Conservation (phyloP, 441 rosid genomes). For the Sinapis alba region DNA sequence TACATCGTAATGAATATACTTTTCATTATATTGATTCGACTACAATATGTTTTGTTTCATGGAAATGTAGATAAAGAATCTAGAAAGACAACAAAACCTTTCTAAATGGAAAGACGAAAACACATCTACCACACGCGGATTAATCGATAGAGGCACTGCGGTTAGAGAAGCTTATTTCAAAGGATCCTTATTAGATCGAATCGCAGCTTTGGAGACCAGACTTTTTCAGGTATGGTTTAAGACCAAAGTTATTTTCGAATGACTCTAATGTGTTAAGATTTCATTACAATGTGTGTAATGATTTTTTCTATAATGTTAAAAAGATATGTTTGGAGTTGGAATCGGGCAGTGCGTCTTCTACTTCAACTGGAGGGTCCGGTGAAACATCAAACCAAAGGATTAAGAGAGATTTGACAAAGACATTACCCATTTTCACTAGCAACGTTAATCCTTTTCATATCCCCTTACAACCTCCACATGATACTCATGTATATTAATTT, state of each 20-base stretch:
- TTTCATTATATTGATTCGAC: neutral
- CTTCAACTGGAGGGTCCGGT: slow-evolving; percentile 49
- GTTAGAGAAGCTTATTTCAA: slow-evolving; percentile 60
- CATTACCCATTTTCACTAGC: slow-evolving; percentile 43
- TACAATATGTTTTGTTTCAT: neutral
- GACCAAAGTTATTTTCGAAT: neutral
- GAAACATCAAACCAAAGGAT: slow-evolving; percentile 51
- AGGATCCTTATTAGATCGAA: slow-evolving; percentile 65
- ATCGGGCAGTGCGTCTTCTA: slow-evolving; percentile 49
- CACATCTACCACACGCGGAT: slow-evolving; percentile 25
- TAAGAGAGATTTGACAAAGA: slow-evolving; percentile 40
- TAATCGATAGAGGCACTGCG: slow-evolving; percentile 51
- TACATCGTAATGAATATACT: neutral
- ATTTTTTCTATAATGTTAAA: neutral
- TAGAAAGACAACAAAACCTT: slow-evolving; percentile 50
- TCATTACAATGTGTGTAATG: neutral
- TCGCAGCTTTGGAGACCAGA: slow-evolving; percentile 57
- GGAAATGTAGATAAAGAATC: slow-evolving; percentile 51
- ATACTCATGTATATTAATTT: slow-evolving; percentile 33
- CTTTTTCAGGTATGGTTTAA: slow-evolving; percentile 53
- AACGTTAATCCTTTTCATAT: slow-evolving; percentile 36
- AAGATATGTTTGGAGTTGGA: slow-evolving; percentile 63
- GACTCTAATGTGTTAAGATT: neutral
- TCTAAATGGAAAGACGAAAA: slow-evolving; percentile 44
- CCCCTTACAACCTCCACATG: slow-evolving; percentile 27